Evolutionary conservation across 345 rosid genomes (phyloP).

Genomic region (Hibiscus mutabilis): DNA sequence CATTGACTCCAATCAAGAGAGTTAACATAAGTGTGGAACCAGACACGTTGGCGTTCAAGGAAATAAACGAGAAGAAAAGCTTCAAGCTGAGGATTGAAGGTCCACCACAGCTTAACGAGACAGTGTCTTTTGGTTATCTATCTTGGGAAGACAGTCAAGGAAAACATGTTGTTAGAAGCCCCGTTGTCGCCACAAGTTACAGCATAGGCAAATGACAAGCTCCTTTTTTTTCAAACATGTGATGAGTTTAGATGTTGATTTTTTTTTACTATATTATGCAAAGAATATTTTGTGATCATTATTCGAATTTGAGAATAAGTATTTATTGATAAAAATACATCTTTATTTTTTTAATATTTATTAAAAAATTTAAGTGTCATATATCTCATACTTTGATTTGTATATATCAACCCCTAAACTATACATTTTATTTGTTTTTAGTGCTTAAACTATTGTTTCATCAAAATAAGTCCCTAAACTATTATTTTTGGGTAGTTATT

Average conservation of each 20-base stretch:
- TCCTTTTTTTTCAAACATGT: background rate
- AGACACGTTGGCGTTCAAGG: slow-evolving; percentile 31
- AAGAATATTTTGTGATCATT: background rate
- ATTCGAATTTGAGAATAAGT: background rate
- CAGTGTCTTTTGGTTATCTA: slow-evolving; percentile 31
- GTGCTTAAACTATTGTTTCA: too few species aligned
- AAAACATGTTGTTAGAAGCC: slow-evolving; percentile 42
- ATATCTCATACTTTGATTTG: background rate
- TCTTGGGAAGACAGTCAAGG: slow-evolving; percentile 41
- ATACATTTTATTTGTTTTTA: too few species aligned
- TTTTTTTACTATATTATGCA: too few species aligned
- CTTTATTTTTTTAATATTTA: too few species aligned
- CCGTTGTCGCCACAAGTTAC: slow-evolving; percentile 33
- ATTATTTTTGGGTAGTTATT: too few species aligned
- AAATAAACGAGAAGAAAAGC: slow-evolving; percentile 32
- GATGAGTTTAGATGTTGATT: background rate
- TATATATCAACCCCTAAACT: too few species aligned
- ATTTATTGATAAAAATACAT: too few species aligned
- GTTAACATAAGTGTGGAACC: slow-evolving; percentile 32
- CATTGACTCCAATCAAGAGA: slow-evolving; percentile 23
- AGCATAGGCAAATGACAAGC: background rate
- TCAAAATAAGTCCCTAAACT: too few species aligned
- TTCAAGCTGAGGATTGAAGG: slow-evolving; percentile 39
- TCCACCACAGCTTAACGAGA: slow-evolving; percentile 9
- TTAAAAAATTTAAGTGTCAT: too few species aligned